Evolutionary conservation across 495 filamentous ascomycete species (phyloP).

Genomic region (Neurospora sp.): DNA sequence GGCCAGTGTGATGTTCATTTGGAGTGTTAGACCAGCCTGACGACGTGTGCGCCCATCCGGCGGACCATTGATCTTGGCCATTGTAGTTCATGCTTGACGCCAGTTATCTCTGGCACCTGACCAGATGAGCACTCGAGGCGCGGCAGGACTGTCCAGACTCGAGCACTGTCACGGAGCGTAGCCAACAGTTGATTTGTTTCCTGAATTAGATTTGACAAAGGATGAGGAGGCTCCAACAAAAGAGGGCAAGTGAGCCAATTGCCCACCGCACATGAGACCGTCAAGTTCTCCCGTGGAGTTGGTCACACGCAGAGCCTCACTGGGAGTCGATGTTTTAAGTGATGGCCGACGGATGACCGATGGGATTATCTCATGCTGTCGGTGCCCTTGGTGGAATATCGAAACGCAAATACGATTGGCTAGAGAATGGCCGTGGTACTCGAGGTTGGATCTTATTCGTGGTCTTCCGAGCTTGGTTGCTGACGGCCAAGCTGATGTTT

Average conservation of each 20-base stretch:
- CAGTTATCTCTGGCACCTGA: background rate
- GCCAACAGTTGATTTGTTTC: background rate
- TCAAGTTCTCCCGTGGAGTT: background rate
- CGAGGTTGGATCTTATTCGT: background rate
- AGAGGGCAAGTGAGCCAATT: background rate
- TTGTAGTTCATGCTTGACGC: background rate
- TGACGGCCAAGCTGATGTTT: background rate
- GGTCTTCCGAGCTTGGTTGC: background rate
- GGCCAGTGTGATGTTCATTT: background rate
- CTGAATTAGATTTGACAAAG: background rate
- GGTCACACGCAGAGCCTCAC: background rate
- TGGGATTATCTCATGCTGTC: background rate
- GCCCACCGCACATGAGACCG: background rate
- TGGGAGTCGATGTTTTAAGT: background rate
- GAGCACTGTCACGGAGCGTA: background rate
- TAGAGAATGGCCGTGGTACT: background rate
- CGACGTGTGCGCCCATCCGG: background rate
- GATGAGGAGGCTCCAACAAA: background rate
- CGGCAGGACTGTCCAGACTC: background rate
- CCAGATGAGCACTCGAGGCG: background rate
- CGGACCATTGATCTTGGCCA: background rate
- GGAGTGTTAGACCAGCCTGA: background rate
- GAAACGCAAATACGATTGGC: background rate
- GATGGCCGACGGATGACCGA: background rate
- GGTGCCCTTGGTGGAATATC: background rate